Conservation (phyloP, 1,284 basidiomycete genomes). For the Lentinula novae-zelandiae region DNA sequence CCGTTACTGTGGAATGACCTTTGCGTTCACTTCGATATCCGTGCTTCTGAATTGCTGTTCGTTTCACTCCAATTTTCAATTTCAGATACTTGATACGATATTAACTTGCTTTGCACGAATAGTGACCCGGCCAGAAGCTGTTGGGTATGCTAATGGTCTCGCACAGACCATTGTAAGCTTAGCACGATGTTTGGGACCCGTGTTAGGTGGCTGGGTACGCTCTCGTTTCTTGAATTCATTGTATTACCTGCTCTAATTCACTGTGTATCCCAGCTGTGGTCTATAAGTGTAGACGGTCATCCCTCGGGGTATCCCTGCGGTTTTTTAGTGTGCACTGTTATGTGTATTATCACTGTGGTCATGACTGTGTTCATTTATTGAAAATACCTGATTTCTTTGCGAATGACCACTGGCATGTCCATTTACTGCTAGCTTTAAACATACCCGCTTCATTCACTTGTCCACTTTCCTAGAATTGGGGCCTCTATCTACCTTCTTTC, state of each 20-base stretch:
- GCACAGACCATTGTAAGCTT: constrained; percentile 83
- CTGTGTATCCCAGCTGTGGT: constrained; percentile 56
- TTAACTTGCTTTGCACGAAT: constrained; percentile 6
- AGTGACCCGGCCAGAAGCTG: constrained; percentile 77
- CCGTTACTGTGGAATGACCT: constrained; percentile 73
- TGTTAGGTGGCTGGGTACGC: constrained; percentile 71
- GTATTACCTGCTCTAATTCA: not conserved
- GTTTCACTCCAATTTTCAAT: constrained; percentile 20
- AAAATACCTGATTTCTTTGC: not conserved
- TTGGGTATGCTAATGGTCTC: constrained; percentile 77
- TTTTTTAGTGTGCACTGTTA: constrained; percentile 56
- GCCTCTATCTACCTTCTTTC: too few relatives aligned
- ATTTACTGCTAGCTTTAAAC: too few relatives aligned
- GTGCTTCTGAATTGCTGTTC: constrained; percentile 81
- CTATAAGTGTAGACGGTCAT: constrained; percentile 59
- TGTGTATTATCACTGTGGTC: not conserved
- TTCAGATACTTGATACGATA: not conserved
- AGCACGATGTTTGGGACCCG: constrained; percentile 72
- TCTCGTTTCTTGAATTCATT: constrained; percentile 11
- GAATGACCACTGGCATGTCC: too few relatives aligned
- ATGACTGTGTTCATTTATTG: not conserved
- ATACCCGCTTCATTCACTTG: too few relatives aligned
- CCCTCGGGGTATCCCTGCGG: constrained; percentile 71
- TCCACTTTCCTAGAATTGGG: too few relatives aligned
- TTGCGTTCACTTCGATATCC: constrained; percentile 74